These are phyloP conservation scores for Fraxinus anomala DNA, from an alignment of 257 asterid species.

Conservation along the genomic window DNA sequence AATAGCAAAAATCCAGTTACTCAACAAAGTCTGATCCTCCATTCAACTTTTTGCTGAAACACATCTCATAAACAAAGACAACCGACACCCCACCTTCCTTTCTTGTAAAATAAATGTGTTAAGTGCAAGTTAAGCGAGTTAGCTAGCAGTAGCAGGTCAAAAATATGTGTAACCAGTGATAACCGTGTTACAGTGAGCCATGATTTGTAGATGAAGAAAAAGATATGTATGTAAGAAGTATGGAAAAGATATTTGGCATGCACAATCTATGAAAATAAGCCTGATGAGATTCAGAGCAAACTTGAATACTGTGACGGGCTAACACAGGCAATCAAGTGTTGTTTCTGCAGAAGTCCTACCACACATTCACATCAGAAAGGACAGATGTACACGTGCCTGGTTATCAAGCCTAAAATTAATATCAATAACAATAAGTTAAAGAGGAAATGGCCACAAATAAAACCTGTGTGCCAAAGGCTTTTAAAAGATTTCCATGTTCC, in stretches of 20 bases:
- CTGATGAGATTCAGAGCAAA: neutral
- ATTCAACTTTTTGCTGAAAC: slow-evolving; percentile 14
- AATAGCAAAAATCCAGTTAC: neutral
- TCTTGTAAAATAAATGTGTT: slow-evolving; percentile 2
- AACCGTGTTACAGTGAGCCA: neutral
- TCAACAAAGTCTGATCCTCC: neutral
- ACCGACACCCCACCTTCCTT: neutral
- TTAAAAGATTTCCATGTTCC: slow-evolving; percentile 94
- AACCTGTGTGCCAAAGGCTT: slow-evolving; percentile 99
- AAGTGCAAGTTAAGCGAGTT: slow-evolving; percentile 13
- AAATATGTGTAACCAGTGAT: slow-evolving; percentile 5
- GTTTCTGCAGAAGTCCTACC: neutral
- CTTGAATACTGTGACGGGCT: neutral
- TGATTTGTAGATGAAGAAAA: slow-evolving; percentile 7
- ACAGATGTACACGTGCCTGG: neutral
- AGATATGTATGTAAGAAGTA: slow-evolving; percentile 1
- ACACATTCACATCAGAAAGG: neutral
- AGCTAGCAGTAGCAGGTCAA: slow-evolving; percentile 15
- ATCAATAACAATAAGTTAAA: neutral
- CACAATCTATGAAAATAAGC: slow-evolving; percentile 14
- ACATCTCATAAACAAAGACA: slow-evolving; percentile 5
- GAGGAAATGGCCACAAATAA: slow-evolving; percentile 18
- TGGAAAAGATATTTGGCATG: neutral
- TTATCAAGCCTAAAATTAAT: neutral
- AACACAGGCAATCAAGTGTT: neutral